phyloP scores from a whole-genome alignment of 2,329 filamentous ascomycete species.

The Dothidotthia symphoricarpi region DNA sequence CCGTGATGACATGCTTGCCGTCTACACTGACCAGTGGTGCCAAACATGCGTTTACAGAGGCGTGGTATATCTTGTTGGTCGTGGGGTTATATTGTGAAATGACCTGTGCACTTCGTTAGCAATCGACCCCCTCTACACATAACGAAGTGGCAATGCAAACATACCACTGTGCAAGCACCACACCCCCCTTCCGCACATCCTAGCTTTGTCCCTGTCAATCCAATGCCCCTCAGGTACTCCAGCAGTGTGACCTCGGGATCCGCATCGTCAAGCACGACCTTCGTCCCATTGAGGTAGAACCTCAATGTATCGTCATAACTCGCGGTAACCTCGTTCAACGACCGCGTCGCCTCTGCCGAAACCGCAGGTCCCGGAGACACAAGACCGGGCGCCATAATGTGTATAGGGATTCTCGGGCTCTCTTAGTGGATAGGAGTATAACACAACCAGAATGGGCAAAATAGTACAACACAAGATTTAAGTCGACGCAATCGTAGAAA shows the following conservation, averaged over 20 bases:
- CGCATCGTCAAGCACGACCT: conserved; percentile 77
- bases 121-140: no score
- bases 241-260: conserved; percentile 90
- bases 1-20: conserved; percentile 96
- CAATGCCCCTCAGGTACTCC: conserved; percentile 89
- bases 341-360: conserved; percentile 44
- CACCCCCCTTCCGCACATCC: conserved; percentile 96
- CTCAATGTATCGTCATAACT: conserved; percentile 81
- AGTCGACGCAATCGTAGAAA: no score
- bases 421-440: background rate
- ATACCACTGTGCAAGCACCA: conserved; percentile 87
- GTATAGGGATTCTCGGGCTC: no score
- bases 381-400: conserved; percentile 58
- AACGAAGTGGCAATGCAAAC: conserved; percentile 19
- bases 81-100: conserved; percentile 92
- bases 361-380: conserved; percentile 47
- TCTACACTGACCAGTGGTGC: conserved; percentile 90
- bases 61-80: conserved; percentile 90
- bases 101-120: conserved; percentile 49
- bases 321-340: conserved; percentile 65
- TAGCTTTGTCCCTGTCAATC: conserved; percentile 91
- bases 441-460: background rate
- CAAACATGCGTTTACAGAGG: conserved; percentile 92
- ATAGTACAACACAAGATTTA: background rate
- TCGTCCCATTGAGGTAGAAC: conserved; percentile 94